Evolutionary conservation across 371 early-diverging fungal species (phyloP).

Genomic region (Batkoa obscura): DNA sequence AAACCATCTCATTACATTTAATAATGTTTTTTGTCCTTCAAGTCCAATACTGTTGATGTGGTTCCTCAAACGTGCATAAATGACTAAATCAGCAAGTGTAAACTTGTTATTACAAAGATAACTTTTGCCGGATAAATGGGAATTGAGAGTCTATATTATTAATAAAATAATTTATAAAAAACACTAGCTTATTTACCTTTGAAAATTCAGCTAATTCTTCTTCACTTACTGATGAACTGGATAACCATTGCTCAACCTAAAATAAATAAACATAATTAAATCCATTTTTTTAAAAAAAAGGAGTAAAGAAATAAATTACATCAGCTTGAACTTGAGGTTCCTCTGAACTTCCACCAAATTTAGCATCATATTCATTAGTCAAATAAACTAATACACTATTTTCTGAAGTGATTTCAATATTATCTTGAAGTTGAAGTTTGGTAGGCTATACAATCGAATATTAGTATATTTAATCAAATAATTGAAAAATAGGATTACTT

Average conservation of each 20-base stretch:
- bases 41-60: slow-evolving; percentile 23
- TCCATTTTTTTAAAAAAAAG: background rate
- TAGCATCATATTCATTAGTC: background rate
- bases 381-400: background rate
- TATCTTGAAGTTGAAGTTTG: background rate
- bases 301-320: background rate
- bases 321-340: background rate
- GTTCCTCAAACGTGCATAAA: slow-evolving; percentile 42
- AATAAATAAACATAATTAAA: background rate
- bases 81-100: slow-evolving; percentile 44
- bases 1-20: slow-evolving; percentile 10
- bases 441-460: background rate
- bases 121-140: slow-evolving; percentile 26
- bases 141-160: slow-evolving; percentile 30
- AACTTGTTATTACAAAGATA: slow-evolving; percentile 41
- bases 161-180: background rate
- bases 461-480: background rate
- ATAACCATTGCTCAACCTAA: slow-evolving; percentile 8
- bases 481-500: background rate
- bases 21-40: background rate
- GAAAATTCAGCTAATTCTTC: background rate
- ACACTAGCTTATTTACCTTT: background rate
- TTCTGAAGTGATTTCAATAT: background rate
- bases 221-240: background rate
- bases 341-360: background rate